Evolutionary conservation across 148 eudicot genomes (phyloP).

Genomic region (Amaranthus palmeri): DNA sequence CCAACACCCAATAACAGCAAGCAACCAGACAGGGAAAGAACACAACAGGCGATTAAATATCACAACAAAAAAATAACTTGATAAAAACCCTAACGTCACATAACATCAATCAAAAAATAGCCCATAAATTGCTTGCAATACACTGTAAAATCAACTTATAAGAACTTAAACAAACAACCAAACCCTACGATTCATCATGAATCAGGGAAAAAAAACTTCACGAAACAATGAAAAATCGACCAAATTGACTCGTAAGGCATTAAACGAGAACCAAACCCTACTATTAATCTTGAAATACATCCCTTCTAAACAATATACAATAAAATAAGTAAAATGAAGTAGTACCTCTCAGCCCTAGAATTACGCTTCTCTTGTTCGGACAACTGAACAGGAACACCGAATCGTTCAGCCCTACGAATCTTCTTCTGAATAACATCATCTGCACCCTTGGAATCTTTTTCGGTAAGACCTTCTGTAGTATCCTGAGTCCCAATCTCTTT

Average conservation of each 20-base stretch:
- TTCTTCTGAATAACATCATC: constrained; percentile 52
- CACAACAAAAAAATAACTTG: no score
- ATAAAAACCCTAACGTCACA: no score
- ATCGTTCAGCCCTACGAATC: constrained; percentile 74
- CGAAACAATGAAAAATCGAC: neutral
- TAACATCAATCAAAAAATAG: no score
- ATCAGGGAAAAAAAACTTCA: neutral
- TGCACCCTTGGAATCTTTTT: constrained; percentile 22
- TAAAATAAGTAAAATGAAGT: neutral
- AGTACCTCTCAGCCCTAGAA: constrained; percentile 74
- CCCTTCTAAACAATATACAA: neutral
- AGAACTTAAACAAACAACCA: neutral
- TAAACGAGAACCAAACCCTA: no score
- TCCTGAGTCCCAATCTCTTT: no score
- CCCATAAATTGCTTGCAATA: no score
- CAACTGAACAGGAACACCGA: constrained; percentile 66
- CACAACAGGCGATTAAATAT: no score
- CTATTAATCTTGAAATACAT: no score
- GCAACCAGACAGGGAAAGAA: no score
- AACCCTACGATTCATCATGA: neutral
- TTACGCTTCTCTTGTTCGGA: constrained; percentile 73
- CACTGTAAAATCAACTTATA: no score
- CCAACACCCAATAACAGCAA: no score
- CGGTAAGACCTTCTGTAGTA: neutral
- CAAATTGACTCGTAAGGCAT: no score